Conservation (phyloP, 495 filamentous ascomycete genomes). For the Annulohypoxylon moriforme region DNA sequence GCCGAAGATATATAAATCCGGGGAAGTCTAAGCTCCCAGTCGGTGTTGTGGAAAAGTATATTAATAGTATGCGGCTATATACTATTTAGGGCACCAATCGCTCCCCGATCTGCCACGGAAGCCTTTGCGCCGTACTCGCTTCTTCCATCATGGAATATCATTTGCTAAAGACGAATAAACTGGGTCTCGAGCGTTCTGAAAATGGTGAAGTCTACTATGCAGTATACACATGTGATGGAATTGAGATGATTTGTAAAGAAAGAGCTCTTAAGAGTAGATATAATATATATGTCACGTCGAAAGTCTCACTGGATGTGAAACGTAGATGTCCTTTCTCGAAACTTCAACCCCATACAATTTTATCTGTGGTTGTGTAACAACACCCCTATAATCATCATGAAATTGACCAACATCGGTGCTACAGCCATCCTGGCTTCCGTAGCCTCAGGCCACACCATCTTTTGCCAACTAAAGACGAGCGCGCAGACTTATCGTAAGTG, state of each 20-base stretch:
- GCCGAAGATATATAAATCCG: constrained; percentile 40
- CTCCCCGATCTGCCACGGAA: constrained; percentile 28
- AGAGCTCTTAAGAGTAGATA: background rate
- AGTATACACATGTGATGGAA: constrained; percentile 12
- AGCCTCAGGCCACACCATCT: constrained; percentile 59
- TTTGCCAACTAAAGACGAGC: constrained; percentile 52
- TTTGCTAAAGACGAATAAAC: constrained; percentile 14
- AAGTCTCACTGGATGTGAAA: background rate
- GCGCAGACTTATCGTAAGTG: constrained; percentile 43
- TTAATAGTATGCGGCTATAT: constrained; percentile 21
- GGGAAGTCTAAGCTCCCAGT: background rate
- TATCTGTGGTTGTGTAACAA: background rate
- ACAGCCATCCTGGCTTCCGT: constrained; percentile 34
- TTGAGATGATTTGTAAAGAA: constrained; percentile 14
- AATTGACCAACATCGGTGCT: constrained; percentile 26
- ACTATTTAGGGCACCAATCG: background rate
- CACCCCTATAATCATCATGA: constrained; percentile 30
- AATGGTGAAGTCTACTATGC: constrained; percentile 18
- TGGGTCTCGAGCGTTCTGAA: background rate
- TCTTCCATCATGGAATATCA: constrained; percentile 1
- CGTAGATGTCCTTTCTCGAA: background rate
- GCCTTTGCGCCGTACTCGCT: constrained; percentile 28
- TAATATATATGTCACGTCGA: constrained; percentile 23
- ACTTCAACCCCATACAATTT: background rate
- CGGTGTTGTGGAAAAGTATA: constrained; percentile 9